Conservation (phyloP, 805 yeast species). For the Metschnikowia henanensis region DNA sequence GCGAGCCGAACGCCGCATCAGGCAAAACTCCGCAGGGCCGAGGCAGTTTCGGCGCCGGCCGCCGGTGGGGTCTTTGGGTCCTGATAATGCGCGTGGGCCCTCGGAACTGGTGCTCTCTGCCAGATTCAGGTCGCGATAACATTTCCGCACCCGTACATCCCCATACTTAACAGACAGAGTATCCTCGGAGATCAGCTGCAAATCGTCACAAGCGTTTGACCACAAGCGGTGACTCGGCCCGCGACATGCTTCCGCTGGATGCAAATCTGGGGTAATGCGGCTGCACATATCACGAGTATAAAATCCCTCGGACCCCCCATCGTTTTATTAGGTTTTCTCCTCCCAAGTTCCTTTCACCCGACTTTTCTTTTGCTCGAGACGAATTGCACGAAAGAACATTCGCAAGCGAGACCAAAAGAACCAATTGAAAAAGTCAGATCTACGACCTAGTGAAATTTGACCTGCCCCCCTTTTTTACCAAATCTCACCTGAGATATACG, state of each 20-base stretch:
- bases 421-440: no score
- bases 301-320: not conserved
- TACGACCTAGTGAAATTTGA: no score
- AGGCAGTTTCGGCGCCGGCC: slow-evolving; percentile 9
- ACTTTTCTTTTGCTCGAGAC: no score
- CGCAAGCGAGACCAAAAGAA: no score
- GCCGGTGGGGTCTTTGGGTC: slow-evolving; percentile 3
- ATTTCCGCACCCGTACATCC: slow-evolving; percentile 14
- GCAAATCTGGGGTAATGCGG: slow-evolving; percentile 14
- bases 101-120: slow-evolving; percentile 1
- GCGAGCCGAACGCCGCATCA: slow-evolving; percentile 3
- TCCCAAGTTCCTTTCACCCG: not conserved
- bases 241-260: slow-evolving; percentile 19
- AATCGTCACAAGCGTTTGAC: slow-evolving; percentile 12
- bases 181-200: slow-evolving; percentile 5
- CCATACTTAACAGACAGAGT: not conserved
- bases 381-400: no score
- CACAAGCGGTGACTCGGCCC: slow-evolving; percentile 16
- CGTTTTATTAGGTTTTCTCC: not conserved
- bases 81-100: slow-evolving; percentile 3
- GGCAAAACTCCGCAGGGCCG: slow-evolving; percentile 12
- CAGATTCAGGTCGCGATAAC: slow-evolving; percentile 9
- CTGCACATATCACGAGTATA: slow-evolving; percentile 10
- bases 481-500: not conserved
- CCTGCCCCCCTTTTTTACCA: no score